A percentile compares a stretch with the other conserved stretches of the same genome.
Conservation (phyloP, 306 rosid species). For the Albizia julibrissin region DNA sequence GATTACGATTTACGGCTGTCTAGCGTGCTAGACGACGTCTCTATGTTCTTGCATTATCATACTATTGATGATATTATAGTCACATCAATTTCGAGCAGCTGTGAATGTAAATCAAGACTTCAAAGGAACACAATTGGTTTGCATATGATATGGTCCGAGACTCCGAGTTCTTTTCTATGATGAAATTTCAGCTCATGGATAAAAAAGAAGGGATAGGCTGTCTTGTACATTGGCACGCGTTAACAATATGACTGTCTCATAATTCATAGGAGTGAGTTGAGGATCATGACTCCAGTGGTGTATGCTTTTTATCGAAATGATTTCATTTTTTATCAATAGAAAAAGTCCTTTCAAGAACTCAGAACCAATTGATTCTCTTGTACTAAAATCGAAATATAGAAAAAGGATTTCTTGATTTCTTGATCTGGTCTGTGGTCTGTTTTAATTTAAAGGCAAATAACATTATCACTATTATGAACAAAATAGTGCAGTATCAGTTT, state of each 20-base stretch:
- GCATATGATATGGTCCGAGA: not conserved
- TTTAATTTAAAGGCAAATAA: no score
- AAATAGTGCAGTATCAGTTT: no score
- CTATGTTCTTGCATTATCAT: not conserved
- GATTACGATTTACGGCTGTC: not conserved
- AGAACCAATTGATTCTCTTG: not conserved
- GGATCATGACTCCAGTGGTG: not conserved
- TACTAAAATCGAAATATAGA: not conserved
- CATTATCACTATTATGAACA: not conserved
- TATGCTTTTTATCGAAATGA: not conserved
- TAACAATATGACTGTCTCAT: no score
- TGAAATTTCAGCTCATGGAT: not conserved
- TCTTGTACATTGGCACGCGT: not conserved
- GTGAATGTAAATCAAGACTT: not conserved
- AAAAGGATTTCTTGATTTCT: no score
- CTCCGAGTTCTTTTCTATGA: not conserved
- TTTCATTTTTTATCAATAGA: no score
- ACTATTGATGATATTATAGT: not conserved
- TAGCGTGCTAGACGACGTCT: not conserved
- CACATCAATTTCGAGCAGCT: not conserved
- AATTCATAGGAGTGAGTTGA: not conserved
- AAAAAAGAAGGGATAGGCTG: not conserved
- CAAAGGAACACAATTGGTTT: not conserved
- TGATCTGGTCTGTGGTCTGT: no score
- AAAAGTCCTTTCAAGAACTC: not conserved